Evolutionary conservation across 1,284 basidiomycete genomes (phyloP).

Genomic region (Jaminaea rosea): DNA sequence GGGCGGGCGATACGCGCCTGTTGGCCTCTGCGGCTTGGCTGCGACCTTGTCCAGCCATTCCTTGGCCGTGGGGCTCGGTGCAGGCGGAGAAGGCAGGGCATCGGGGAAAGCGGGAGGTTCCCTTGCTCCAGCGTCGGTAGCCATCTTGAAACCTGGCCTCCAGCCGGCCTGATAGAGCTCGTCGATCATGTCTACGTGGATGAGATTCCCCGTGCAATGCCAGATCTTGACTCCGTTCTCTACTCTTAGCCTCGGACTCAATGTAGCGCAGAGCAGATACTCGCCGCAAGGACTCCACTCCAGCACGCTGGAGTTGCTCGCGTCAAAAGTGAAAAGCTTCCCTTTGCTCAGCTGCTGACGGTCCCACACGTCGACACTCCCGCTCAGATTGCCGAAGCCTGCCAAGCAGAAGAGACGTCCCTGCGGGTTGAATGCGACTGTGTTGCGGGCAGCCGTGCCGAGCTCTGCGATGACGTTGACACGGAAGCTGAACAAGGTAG

Average conservation of each 20-base stretch:
- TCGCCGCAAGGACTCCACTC: constrained; percentile 93
- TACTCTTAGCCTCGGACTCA: constrained; percentile 85
- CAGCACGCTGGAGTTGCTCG: constrained; percentile 83
- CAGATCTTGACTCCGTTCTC: constrained; percentile 95
- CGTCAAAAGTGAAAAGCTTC: constrained; percentile 78
- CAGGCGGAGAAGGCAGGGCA: constrained; percentile 65
- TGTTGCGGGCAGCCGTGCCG: constrained; percentile 78
- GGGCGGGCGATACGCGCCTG: constrained; percentile 44
- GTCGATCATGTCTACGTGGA: constrained; percentile 68
- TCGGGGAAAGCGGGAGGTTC: constrained; percentile 64
- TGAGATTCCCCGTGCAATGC: constrained; percentile 78
- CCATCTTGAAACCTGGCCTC: constrained; percentile 63
- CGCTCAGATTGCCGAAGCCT: constrained; percentile 91
- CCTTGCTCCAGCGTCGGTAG: background rate
- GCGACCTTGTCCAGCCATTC: constrained; percentile 38
- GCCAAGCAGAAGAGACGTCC: constrained; percentile 77
- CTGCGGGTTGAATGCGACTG: constrained; percentile 89
- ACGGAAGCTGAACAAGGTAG: constrained; percentile 80
- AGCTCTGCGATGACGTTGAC: constrained; percentile 84
- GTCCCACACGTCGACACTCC: constrained; percentile 85
- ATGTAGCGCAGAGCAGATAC: constrained; percentile 83
- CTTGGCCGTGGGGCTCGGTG: constrained; percentile 58
- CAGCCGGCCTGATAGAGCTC: constrained; percentile 83
- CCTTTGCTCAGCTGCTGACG: constrained; percentile 61
- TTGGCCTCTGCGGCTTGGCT: constrained; percentile 45